A percentile compares a stretch with the other conserved stretches of the same genome.
Conservation (phyloP, 345 rosid species). For the Gossypium anomalum region DNA sequence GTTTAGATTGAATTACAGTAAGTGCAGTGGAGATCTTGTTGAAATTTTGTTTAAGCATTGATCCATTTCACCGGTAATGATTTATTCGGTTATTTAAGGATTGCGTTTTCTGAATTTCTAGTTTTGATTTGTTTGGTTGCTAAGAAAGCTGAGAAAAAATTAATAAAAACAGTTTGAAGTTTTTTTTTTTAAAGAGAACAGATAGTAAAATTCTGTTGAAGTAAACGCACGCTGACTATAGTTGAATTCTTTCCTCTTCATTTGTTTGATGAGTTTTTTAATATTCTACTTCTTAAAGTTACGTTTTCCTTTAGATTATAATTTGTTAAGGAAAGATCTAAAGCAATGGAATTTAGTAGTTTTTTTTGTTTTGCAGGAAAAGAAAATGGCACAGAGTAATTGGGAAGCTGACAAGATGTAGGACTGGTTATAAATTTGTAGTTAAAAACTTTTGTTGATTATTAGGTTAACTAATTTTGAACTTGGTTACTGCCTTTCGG, state of each 20-base stretch:
- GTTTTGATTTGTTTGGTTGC: slow-evolving; percentile 20
- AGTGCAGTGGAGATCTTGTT: background rate
- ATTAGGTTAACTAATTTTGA: background rate
- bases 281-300: background rate
- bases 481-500: too few species aligned
- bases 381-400: slow-evolving; percentile 51
- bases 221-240: background rate
- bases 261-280: background rate
- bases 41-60: background rate
- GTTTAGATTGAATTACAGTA: background rate
- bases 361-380: background rate
- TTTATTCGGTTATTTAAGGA: background rate
- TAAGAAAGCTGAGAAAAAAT: slow-evolving; percentile 9
- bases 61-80: background rate
- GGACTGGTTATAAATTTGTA: background rate
- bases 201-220: background rate
- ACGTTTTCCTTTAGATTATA: background rate
- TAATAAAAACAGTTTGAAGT: background rate
- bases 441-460: background rate
- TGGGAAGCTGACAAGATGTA: slow-evolving; percentile 80
- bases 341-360: background rate
- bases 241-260: background rate
- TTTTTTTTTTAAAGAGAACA: background rate
- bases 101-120: slow-evolving; percentile 3
- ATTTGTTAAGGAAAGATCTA: slow-evolving; percentile 17